Percentiles rank a stretch among this genome's conserved stretches.
These are phyloP conservation scores for Ceratocystis cubensis DNA, from an alignment of 2,329 filamentous ascomycete species.

Conservation along the genomic window DNA sequence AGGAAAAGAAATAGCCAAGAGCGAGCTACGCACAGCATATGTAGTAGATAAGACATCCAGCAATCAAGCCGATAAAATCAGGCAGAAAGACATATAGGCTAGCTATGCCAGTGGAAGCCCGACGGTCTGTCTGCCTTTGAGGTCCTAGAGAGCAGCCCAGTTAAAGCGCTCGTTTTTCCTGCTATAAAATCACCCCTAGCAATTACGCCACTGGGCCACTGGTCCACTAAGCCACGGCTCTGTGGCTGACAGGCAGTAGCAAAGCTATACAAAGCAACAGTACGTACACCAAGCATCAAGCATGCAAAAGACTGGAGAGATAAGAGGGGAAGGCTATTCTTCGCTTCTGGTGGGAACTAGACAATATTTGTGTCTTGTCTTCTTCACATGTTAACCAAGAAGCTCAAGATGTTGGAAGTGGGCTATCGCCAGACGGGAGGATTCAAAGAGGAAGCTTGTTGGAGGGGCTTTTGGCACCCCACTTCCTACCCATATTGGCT, in stretches of 20 bases:
- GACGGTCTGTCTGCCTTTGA: not conserved
- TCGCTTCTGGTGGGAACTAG: not conserved
- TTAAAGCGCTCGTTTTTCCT: not conserved
- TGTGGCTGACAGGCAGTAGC: not conserved
- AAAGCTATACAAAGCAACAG: not conserved
- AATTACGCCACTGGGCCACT: not conserved
- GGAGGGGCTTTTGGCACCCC: conserved; percentile 7
- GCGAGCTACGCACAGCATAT: not conserved
- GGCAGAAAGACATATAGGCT: not conserved
- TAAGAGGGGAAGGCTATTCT: too few relatives aligned
- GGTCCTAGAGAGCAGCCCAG: not conserved
- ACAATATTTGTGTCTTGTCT: not conserved
- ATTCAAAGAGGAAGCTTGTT: not conserved
- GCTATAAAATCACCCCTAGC: not conserved
- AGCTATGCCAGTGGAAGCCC: not conserved
- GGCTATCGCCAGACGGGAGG: conserved; percentile 4
- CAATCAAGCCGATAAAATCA: not conserved
- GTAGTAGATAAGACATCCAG: conserved; percentile 1
- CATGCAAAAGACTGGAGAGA: not conserved
- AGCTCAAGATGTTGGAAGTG: conserved; percentile 10
- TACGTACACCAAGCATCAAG: not conserved
- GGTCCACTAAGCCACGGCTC: not conserved
- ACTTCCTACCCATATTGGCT: too few relatives aligned
- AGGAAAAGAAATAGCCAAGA: not conserved
- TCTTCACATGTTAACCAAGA: not conserved